Conservation (phyloP, 1,284 basidiomycete genomes). For the Apiotrichum brassicae region DNA sequence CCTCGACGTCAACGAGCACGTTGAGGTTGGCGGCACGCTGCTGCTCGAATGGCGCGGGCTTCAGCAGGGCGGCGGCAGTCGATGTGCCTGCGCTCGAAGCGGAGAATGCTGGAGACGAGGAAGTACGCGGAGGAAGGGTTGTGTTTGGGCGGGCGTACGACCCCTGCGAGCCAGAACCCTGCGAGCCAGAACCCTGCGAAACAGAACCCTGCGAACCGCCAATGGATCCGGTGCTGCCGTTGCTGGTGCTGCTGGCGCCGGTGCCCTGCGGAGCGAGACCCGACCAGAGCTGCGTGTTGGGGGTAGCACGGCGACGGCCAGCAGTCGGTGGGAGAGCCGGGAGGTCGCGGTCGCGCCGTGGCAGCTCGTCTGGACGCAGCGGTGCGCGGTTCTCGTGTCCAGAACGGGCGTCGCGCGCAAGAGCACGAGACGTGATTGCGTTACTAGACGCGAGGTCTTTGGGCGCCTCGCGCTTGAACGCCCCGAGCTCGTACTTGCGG, state of each 20-base stretch:
- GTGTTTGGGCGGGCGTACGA: too few relatives aligned
- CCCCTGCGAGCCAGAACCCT: too few relatives aligned
- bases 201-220: background rate
- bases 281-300: background rate
- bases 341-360: slow-evolving; percentile 3
- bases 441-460: slow-evolving; percentile 7
- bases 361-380: background rate
- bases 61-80: background rate
- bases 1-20: slow-evolving; percentile 30
- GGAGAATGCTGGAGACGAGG: background rate
- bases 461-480: slow-evolving; percentile 30
- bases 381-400: background rate
- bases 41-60: background rate
- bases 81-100: background rate
- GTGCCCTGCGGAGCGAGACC: slow-evolving; percentile 4
- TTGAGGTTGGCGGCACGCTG: background rate
- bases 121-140: background rate
- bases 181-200: too few relatives aligned
- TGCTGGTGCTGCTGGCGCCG: background rate
- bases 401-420: slow-evolving; percentile 7
- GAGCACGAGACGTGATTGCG: slow-evolving; percentile 11
- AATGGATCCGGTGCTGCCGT: background rate
- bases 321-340: background rate
- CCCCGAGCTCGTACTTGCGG: slow-evolving; percentile 43
- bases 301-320: background rate